Evolutionary conservation across 257 asterid species (phyloP).

Genomic region (Nicotiana sylvestris): DNA sequence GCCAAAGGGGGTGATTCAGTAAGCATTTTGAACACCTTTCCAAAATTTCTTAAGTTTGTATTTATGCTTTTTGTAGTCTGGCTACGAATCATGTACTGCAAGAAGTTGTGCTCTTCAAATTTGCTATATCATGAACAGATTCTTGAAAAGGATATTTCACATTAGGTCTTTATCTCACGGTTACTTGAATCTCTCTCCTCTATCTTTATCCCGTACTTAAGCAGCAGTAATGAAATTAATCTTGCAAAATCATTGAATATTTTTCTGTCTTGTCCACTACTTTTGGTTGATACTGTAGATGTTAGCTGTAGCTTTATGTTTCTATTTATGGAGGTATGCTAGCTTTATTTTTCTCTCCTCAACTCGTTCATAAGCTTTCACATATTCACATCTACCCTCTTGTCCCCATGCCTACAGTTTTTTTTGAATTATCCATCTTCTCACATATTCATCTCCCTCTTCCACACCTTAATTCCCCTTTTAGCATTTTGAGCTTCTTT

Average conservation of each 20-base stretch:
- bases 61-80: background rate
- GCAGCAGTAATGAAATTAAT: background rate
- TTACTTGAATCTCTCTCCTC: conserved; percentile 1
- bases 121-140: background rate
- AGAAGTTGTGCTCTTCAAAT: conserved; percentile 7
- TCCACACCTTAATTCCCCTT: conserved; percentile 1
- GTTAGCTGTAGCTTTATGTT: background rate
- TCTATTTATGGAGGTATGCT: background rate
- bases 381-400: background rate
- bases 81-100: background rate
- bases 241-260: background rate
- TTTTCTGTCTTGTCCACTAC: background rate
- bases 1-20: conserved; percentile 85
- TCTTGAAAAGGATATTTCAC: background rate
- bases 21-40: conserved; percentile 33
- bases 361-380: background rate
- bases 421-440: too few relatives aligned
- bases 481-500: background rate
- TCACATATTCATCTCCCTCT: background rate
- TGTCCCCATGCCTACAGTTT: background rate
- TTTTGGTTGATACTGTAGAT: background rate
- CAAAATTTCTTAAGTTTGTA: background rate
- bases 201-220: background rate
- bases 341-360: background rate
- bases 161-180: background rate